Evolutionary conservation across 192 early-diverging fungal species (phyloP), one percentile per base, ranked within the genome.

Genomic region (Geranomyces michiganensis): DNA sequence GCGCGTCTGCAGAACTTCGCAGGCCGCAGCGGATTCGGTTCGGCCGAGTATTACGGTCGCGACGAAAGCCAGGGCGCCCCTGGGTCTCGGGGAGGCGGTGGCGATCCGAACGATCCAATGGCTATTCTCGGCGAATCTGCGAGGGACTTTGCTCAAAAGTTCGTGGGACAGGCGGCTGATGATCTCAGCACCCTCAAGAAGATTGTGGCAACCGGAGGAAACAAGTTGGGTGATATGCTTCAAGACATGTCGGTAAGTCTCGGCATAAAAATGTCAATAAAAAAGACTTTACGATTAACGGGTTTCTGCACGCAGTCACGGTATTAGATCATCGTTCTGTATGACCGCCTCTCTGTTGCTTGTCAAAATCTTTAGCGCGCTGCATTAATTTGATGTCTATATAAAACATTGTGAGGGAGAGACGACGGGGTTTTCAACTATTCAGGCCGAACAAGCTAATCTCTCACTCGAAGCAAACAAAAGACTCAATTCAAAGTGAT

Each of bases 11-110:
- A 78, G 62, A 53, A 82, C 41, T 87, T 88, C 56, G 41, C 81
- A 53, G 86, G 86, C 53, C 79, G 77, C 30, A 73, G 70, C 32
- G 86, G 86, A 15, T 88, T 88, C 66, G 86, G 86, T 27, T 78
- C 74, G 22, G 76, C 77, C 30, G 85, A 85, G 45, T 88, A 88
- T 69, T 86, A 85, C 60, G 82, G 77, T 43, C 61, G 74, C 19
- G 77, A 82, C 47, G 81, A 85, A 48, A 53, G 60, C 31, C 22
- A 58, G 24, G 36, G 63, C 24, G 47, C 47, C 1, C 62, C 62
- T 41, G 62, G 63, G 5, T 31, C 41, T n/a, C 13, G 56, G 15
- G 33, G n/a, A 1, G 17, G 65, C 15, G 41, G 56, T 31, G 32
- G 45, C 33, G 63, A 67, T 44, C 19, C 36, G 12, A 61, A 66